phyloP scores from a whole-genome alignment of 78 protist genomes.

The Bodo saltans region DNA sequence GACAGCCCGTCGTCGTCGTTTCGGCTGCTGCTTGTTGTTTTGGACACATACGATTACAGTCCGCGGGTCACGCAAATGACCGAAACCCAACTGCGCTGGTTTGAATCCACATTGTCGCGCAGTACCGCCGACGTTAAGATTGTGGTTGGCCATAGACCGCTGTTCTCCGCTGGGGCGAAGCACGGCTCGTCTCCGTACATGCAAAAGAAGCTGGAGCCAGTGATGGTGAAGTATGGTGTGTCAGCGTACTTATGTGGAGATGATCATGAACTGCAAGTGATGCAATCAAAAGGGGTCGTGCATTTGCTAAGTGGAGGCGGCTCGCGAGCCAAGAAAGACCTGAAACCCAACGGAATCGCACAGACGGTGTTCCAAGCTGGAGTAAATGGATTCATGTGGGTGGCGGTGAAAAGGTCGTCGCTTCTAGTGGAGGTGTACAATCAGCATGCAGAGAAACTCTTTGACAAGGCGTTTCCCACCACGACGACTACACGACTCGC shows the following conservation, averaged over 20 bases:
- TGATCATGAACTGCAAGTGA: background rate
- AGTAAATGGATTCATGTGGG: too few species aligned
- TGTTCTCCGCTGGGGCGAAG: background rate
- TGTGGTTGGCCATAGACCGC: background rate
- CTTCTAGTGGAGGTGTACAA: too few species aligned
- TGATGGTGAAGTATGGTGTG: background rate
- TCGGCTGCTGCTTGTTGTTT: background rate
- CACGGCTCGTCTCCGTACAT: background rate
- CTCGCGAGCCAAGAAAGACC: too few species aligned
- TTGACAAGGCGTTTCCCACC: too few species aligned
- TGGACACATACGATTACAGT: background rate
- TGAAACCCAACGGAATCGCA: too few species aligned
- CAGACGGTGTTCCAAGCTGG: too few species aligned
- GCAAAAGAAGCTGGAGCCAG: background rate
- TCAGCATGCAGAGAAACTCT: too few species aligned
- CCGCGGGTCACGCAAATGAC: background rate
- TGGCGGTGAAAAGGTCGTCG: too few species aligned
- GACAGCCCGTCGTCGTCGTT: too few species aligned
- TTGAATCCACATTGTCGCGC: background rate
- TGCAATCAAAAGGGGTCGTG: too few species aligned
- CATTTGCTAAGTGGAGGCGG: too few species aligned
- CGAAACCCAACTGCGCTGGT: background rate
- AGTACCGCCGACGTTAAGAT: background rate
- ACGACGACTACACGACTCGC: too few species aligned
- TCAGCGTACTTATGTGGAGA: background rate